Evolutionary conservation across 371 early-diverging fungal species (phyloP).

Genomic region (Mucor ambiguus): DNA sequence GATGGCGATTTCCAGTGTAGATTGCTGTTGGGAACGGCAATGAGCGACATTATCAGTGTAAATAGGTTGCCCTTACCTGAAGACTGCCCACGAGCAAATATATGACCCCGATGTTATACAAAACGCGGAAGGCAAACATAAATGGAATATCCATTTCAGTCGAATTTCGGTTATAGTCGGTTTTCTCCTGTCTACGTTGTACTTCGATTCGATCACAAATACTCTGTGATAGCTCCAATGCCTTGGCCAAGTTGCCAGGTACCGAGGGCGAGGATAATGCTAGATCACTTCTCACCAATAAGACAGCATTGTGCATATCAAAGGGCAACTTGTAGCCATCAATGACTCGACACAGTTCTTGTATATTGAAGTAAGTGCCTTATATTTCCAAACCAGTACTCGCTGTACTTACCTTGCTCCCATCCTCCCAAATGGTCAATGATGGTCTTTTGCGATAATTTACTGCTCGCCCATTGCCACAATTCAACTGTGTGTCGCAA

Average conservation of each 20-base stretch:
- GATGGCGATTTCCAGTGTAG: slow-evolving; percentile 51
- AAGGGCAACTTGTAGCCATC: slow-evolving; percentile 47
- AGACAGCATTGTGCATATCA: slow-evolving; percentile 48
- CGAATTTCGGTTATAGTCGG: slow-evolving; percentile 14
- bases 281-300: slow-evolving; percentile 45
- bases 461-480: slow-evolving; percentile 42
- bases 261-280: slow-evolving; percentile 50
- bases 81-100: slow-evolving; percentile 52
- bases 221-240: slow-evolving; percentile 44
- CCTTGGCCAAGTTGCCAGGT: slow-evolving; percentile 49
- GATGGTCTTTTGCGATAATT: slow-evolving; percentile 30
- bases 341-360: slow-evolving; percentile 26
- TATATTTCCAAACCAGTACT: too few relatives aligned
- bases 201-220: slow-evolving; percentile 53
- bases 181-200: slow-evolving; percentile 41
- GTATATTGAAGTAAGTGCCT: too few relatives aligned
- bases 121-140: slow-evolving; percentile 54
- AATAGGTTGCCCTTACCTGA: slow-evolving; percentile 28
- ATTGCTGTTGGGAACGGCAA: slow-evolving; percentile 32
- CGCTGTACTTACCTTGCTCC: slow-evolving; percentile 36
- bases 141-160: slow-evolving; percentile 50
- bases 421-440: slow-evolving; percentile 28
- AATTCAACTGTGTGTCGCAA: slow-evolving; percentile 41
- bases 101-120: slow-evolving; percentile 52
- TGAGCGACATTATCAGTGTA: slow-evolving; percentile 15